These are phyloP conservation scores for Neckera pumila DNA, from an alignment of 225 moss, liverwort and hornwort genomes.

Conservation along the genomic window DNA sequence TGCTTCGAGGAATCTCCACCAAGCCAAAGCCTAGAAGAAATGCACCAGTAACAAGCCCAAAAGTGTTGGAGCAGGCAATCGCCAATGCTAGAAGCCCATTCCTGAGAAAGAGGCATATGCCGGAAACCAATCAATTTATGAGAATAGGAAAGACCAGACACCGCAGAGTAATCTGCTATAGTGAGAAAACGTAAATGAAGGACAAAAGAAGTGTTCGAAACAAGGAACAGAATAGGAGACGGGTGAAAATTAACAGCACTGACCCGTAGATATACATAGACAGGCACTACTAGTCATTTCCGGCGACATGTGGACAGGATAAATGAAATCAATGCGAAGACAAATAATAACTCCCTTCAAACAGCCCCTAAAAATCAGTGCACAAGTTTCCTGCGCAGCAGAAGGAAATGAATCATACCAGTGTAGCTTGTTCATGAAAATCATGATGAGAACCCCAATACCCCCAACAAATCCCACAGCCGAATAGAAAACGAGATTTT, in stretches of 20 bases:
- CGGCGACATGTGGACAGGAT: background rate
- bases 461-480: constrained; percentile 80
- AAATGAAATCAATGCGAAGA: background rate
- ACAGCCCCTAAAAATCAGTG: background rate
- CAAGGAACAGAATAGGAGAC: background rate
- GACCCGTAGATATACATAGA: background rate
- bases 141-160: background rate
- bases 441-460: constrained; percentile 85
- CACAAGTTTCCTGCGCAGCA: background rate
- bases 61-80: constrained; percentile 97
- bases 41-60: constrained; percentile 96
- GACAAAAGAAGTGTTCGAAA: background rate
- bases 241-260: background rate
- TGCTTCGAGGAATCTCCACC: constrained; percentile 94
- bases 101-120: constrained; percentile 30
- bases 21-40: constrained; percentile 94
- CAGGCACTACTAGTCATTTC: background rate
- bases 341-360: background rate
- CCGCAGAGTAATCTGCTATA: background rate
- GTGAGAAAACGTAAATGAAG: background rate
- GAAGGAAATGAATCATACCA: constrained; percentile 39
- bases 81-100: constrained; percentile 79
- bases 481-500: constrained; percentile 80
- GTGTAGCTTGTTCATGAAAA: constrained; percentile 76
- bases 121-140: background rate